Conservation (phyloP, 306 rosid genomes). For the Lathyrus sativus region DNA sequence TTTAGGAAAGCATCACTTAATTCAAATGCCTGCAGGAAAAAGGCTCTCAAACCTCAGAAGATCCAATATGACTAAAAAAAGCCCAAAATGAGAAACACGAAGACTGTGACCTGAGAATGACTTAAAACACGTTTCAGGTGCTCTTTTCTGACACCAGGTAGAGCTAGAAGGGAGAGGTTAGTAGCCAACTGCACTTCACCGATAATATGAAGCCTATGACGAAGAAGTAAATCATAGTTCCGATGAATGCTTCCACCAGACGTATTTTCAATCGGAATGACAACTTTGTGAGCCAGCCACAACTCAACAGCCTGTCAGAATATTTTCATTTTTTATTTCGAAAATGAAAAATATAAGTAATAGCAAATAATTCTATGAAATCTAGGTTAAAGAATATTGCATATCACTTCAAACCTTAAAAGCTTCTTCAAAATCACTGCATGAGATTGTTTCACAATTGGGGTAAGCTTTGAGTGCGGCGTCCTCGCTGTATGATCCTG, state of each 20-base stretch:
- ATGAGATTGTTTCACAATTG: constrained; percentile 66
- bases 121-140: constrained; percentile 66
- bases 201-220: constrained; percentile 82
- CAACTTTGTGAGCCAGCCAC: constrained; percentile 68
- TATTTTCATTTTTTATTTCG: not conserved
- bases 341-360: constrained; percentile 19
- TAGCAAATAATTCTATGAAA: not conserved
- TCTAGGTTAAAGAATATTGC: constrained; percentile 25
- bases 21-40: constrained; percentile 60
- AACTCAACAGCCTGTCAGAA: constrained; percentile 67
- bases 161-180: constrained; percentile 67
- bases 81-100: constrained; percentile 10
- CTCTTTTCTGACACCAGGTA: constrained; percentile 65
- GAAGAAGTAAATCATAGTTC: constrained; percentile 76
- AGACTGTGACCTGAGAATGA: constrained; percentile 60
- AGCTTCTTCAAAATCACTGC: constrained; percentile 68
- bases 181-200: constrained; percentile 70
- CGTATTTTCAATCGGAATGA: constrained; percentile 72
- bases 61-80: constrained; percentile 26
- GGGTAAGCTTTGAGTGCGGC: constrained; percentile 77
- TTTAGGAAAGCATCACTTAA: constrained; percentile 55
- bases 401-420: constrained; percentile 56
- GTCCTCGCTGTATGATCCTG: constrained; percentile 69
- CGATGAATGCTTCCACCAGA: constrained; percentile 79
- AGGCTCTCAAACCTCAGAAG: constrained; percentile 6